Evolutionary conservation across 1,139 yeast genomes (phyloP), one percentile per base, ranked within the genome.

Genomic region (Pichia sp.): DNA sequence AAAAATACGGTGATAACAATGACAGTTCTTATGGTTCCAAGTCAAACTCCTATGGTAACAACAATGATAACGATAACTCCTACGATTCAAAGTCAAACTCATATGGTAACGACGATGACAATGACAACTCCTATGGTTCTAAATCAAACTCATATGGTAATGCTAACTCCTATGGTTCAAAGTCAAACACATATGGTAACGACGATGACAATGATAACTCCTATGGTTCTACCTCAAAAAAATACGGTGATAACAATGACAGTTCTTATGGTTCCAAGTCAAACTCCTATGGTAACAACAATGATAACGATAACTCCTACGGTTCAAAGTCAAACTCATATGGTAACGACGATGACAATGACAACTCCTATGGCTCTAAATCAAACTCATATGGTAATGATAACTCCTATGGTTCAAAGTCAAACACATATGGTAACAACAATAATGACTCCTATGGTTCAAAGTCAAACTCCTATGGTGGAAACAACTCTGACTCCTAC

Each of bases 121-220:
- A n/a, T n/a, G n/a, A 31, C 6, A 22, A 30, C 13, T 33, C 39
- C 15, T 28, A 35, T 22, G 41, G 38, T n/a, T n/a, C n/a, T n/a
- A 31, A 35, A 33, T 40, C 43, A 31, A 35, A 50, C 40, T 47
- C 53, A 10, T 41, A 47, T 37, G 49, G 47, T 22, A 30, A 30
- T n/a, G n/a, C n/a, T n/a, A n/a, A n/a, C n/a, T n/a, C n/a, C n/a
- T n/a, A n/a, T 20, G 42, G 41, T 38, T 19, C 28, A 10, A 20
- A 18, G 37, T 16, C 40, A 40, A 39, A 35, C 41, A 33, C 23
- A 6, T 6, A 21, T 21, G 6, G 8, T 8, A 6, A 6, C 23
- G 8, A 21, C 8, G 14, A n/a, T 8, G 14, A 27, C 16, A 27
- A 28, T 10, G 31, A 27, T 15, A 7, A 16, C 14, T 28, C 20